phyloP scores from a whole-genome alignment of 1,284 basidiomycete genomes.

The Irpex rosettiformis region DNA sequence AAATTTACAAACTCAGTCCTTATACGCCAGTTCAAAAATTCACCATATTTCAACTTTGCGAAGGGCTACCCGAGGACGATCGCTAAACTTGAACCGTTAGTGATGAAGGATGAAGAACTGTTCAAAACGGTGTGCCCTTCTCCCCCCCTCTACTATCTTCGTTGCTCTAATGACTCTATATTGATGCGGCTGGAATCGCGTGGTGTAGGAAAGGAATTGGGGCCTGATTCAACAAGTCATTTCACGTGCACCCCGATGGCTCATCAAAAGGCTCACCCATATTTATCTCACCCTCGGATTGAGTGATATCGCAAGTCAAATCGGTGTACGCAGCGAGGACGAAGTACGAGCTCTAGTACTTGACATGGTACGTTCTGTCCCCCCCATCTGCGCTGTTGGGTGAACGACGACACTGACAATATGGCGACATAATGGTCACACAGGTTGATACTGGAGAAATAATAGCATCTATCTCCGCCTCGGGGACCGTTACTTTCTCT shows the following conservation, averaged over 20 bases:
- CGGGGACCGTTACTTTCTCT: conserved; percentile 70
- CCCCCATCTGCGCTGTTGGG: not conserved
- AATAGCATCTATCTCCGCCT: conserved; percentile 56
- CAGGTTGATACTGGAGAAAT: conserved; percentile 72
- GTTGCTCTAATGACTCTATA: not conserved
- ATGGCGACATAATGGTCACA: not conserved
- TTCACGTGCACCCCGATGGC: conserved; percentile 66
- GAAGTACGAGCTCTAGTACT: conserved; percentile 58
- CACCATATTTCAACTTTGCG: conserved; percentile 58
- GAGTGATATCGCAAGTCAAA: conserved; percentile 59
- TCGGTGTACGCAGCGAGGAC: conserved; percentile 52
- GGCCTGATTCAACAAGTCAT: conserved; percentile 68
- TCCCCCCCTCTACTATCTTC: not conserved
- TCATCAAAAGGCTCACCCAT: conserved; percentile 70
- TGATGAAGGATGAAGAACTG: conserved; percentile 48
- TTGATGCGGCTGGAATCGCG: no score
- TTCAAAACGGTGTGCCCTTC: conserved; percentile 46
- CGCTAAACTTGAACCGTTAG: conserved; percentile 37
- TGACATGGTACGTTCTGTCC: conserved; percentile 57
- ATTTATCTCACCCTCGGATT: conserved; percentile 77
- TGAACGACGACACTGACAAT: not conserved
- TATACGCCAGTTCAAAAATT: conserved; percentile 54
- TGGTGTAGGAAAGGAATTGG: conserved; percentile 69
- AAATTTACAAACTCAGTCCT: conserved; percentile 65
- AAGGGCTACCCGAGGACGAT: conserved; percentile 58